Percentiles rank a stretch among this genome's conserved stretches.
Evolutionary conservation across 2,329 filamentous ascomycete genomes (phyloP).

Genomic region (Colletotrichum sp.): DNA sequence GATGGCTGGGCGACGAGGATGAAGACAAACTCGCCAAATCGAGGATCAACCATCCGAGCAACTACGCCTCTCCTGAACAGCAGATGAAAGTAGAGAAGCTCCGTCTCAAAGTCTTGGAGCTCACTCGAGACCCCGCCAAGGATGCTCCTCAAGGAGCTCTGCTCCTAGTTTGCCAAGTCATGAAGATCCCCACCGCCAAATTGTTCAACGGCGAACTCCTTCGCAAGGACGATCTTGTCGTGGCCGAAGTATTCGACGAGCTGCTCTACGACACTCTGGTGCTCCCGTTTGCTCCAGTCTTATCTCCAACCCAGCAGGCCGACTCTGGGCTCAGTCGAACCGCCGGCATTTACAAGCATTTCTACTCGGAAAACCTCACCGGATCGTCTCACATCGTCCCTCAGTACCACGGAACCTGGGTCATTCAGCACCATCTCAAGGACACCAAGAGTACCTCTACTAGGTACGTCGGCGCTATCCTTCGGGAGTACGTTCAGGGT

Average conservation of each 20-base stretch:
- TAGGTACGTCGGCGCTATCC: background rate
- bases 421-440: background rate
- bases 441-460: too few relatives aligned
- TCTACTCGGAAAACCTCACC: background rate
- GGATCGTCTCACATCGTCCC: fast-evolving
- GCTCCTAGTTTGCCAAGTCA: background rate
- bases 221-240: background rate
- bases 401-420: fast-evolving
- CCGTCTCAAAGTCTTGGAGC: too few relatives aligned
- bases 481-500: fast-evolving
- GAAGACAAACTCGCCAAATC: background rate
- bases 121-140: too few relatives aligned
- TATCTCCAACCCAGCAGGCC: fast-evolving
- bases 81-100: too few relatives aligned
- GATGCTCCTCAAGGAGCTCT: background rate
- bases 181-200: background rate
- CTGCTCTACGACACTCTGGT: background rate
- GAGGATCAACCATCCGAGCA: background rate
- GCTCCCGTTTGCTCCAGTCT: background rate
- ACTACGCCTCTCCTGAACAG: background rate
- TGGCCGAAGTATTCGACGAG: background rate
- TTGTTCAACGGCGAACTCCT: background rate
- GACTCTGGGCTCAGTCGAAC: too few relatives aligned
- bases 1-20: background rate
- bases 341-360: too few relatives aligned